phyloP scores from a whole-genome alignment of 2,329 filamentous ascomycete species.

The Aspergillus caelatus region DNA sequence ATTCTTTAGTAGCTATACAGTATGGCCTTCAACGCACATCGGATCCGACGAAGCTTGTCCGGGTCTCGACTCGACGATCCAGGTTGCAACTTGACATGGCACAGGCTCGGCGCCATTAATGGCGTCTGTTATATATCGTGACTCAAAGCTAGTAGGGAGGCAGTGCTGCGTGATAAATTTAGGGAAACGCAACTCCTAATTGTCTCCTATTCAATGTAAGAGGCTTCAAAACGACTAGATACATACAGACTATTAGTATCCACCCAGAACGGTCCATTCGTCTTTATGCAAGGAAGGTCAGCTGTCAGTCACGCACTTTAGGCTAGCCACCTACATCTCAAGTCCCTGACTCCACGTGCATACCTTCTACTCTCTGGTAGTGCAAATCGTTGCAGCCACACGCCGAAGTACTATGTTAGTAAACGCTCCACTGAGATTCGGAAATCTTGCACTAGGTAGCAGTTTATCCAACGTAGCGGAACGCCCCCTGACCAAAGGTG shows the following conservation, averaged over 20 bases:
- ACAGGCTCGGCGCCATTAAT: background rate
- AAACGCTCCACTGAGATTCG: background rate
- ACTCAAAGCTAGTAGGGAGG: background rate
- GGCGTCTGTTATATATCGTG: background rate
- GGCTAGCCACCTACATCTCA: background rate
- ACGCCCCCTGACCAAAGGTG: constrained; percentile 5
- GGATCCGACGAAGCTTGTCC: background rate
- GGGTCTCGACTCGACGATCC: background rate
- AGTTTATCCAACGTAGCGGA: background rate
- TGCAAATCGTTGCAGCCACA: background rate
- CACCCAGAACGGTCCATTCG: background rate
- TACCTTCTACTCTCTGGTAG: background rate
- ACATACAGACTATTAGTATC: background rate
- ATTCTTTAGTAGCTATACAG: too few species aligned
- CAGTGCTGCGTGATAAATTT: background rate
- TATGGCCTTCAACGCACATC: background rate
- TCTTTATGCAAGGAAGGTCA: background rate
- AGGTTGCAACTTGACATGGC: background rate
- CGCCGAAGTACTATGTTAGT: background rate
- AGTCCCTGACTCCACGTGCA: background rate
- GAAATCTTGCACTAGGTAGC: background rate
- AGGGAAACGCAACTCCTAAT: background rate
- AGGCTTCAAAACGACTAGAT: background rate
- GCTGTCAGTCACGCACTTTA: background rate
- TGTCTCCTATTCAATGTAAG: background rate